Base-by-base conservation (phyloP, 169 alveolate species). In the Babesia caballi region DNA sequence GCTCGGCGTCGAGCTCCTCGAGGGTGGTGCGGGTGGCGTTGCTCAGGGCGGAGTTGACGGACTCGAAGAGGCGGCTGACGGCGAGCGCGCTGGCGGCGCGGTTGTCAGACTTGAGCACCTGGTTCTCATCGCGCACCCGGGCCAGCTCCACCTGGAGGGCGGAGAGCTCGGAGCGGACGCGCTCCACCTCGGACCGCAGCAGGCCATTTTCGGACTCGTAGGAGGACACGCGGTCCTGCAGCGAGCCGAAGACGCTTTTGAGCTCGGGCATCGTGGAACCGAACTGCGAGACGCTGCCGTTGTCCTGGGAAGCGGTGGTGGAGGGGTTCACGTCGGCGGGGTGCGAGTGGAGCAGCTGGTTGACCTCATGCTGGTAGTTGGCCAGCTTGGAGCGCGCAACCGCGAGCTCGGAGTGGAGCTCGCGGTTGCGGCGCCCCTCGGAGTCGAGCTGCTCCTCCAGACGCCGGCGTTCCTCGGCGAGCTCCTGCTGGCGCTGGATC, bases 401-500 rank as follows among this genome's bases (percentile, higher is more conserved):
- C 14, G 58, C 8, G 11, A 63, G 30, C 60, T 63, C 73, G 6
- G 33, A 27, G 12, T 35, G n/a, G 25, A 63, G 36, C 25, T 63
- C 73, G 60, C 49, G 73, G 60, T 49, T 63, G 15, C 61, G 44
- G 41, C 52, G 50, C 61, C 46, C 73, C 60, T 63, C 73, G 28
- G 73, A 46, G 30, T 9, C 41, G 4, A 63, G 60, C 25, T 21
- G 42, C 6, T 63, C 73, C 51, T 28, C 21, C 50, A 63, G 11
- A 28, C 47, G 73, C 32, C 27, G 63, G 21, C 33, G 60, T 12
- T 47, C 73, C 44, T 49, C 60, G 12, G 5, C 30, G 4, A 9
- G 41, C 32, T 63, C 51, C 52, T 44, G 33, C 12, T 46, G 36
- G 46, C 73, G 73, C 73, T 63, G 73, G 21, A 63, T 63, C 23